These are phyloP conservation scores for Pseudogymnoascus sp. DNA, from an alignment of 2,329 filamentous ascomycete genomes.

Conservation along the genomic window DNA sequence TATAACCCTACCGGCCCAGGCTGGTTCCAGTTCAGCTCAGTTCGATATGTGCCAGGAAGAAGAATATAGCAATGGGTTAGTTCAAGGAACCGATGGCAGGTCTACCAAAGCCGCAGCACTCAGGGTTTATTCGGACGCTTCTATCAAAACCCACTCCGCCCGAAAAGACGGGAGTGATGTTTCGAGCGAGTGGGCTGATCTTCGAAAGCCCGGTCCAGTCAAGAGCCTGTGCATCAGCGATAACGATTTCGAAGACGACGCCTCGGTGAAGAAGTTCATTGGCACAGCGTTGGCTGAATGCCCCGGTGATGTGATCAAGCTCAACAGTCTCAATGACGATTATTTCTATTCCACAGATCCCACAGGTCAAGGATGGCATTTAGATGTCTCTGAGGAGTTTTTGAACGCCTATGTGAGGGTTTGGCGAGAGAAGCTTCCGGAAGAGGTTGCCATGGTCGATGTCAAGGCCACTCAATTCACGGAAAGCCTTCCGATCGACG, in stretches of 20 bases:
- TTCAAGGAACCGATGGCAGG: background rate
- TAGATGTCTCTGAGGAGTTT: background rate
- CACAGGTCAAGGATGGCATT: background rate
- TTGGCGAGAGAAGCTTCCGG: conserved; percentile 18
- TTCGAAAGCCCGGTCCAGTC: conserved; percentile 2
- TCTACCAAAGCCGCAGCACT: background rate
- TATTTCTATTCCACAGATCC: background rate
- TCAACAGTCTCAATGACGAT: background rate
- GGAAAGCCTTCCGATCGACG: conserved; percentile 14
- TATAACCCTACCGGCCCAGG: background rate
- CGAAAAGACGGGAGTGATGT: background rate
- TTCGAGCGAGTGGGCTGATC: background rate
- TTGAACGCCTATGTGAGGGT: conserved; percentile 19
- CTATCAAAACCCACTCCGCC: background rate
- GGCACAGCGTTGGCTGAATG: background rate
- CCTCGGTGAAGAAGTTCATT: conserved; percentile 1
- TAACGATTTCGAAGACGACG: background rate
- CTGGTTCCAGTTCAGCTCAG: background rate
- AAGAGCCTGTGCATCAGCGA: conserved; percentile 2
- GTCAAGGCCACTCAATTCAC: conserved; percentile 13
- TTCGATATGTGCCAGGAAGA: background rate
- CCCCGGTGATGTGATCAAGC: background rate
- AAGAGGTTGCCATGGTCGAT: conserved; percentile 11
- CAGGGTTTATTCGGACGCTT: background rate
- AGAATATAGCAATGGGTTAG: background rate